phyloP scores from a whole-genome alignment of 2,329 filamentous ascomycete genomes.

The Simplicillium sp. region DNA sequence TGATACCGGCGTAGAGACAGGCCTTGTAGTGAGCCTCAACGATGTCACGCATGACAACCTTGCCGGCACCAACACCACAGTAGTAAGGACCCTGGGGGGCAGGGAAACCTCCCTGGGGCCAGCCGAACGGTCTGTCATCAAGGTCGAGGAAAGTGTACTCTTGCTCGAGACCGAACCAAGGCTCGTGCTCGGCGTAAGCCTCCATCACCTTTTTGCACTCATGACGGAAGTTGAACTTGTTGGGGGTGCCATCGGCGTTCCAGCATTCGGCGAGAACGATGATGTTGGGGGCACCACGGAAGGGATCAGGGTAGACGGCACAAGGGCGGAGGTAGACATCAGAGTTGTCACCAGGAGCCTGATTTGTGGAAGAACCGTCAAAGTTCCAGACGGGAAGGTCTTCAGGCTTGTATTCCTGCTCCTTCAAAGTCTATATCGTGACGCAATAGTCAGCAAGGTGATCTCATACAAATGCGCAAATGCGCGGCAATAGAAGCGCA shows the following conservation, averaged over 20 bases:
- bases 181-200: constrained; percentile 68
- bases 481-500: too few species aligned
- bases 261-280: constrained; percentile 92
- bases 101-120: constrained; percentile 64
- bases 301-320: constrained; percentile 84
- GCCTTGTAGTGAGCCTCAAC: constrained; percentile 60
- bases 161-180: constrained; percentile 98
- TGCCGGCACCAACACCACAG: constrained; percentile 93
- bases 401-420: constrained; percentile 38
- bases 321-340: constrained; percentile 93
- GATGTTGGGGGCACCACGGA: constrained; percentile 84
- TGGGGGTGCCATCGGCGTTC: constrained; percentile 87
- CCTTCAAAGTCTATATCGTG: constrained; percentile 35
- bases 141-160: constrained; percentile 79
- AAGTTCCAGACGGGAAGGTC: constrained; percentile 49
- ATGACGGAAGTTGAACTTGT: constrained; percentile 97
- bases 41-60: constrained; percentile 96
- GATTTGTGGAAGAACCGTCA: constrained; percentile 76
- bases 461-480: background rate
- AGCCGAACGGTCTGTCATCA: constrained; percentile 80
- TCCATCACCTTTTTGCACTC: constrained; percentile 87
- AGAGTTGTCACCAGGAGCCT: constrained; percentile 91
- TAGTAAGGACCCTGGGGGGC: constrained; percentile 52
- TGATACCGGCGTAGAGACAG: constrained; percentile 78
- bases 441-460: background rate